Evolutionary conservation across 371 early-diverging fungal genomes (phyloP).

Genomic region (Mucor lusitanicus): DNA sequence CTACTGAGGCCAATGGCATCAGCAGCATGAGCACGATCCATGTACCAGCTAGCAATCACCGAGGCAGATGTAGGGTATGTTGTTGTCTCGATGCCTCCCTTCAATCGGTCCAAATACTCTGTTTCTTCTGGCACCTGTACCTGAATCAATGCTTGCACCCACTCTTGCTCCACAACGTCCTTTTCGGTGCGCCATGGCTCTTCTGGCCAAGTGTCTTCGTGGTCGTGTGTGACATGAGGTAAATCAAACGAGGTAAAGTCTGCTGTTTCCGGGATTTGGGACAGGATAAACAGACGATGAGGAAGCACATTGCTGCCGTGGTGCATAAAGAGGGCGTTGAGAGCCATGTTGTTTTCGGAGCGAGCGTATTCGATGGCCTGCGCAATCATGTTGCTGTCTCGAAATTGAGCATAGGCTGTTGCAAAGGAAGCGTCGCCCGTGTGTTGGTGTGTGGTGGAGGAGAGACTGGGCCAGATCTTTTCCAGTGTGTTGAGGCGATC

Average conservation of each 20-base stretch:
- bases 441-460: background rate
- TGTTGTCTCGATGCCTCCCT: slow-evolving; percentile 31
- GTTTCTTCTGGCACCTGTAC: slow-evolving; percentile 18
- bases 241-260: slow-evolving; percentile 50
- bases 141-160: slow-evolving; percentile 17
- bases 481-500: slow-evolving; percentile 68
- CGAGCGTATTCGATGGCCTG: slow-evolving; percentile 67
- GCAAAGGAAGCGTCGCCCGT: slow-evolving; percentile 21
- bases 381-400: slow-evolving; percentile 63
- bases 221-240: slow-evolving; percentile 37
- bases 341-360: slow-evolving; percentile 53
- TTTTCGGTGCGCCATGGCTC: slow-evolving; percentile 40
- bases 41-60: slow-evolving; percentile 63
- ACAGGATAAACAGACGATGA: slow-evolving; percentile 64
- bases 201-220: slow-evolving; percentile 39
- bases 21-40: slow-evolving; percentile 53
- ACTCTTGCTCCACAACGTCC: slow-evolving; percentile 27
- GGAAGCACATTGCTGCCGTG: slow-evolving; percentile 61
- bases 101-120: slow-evolving; percentile 18
- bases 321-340: slow-evolving; percentile 66
- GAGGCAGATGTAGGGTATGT: slow-evolving; percentile 49
- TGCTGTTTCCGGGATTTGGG: slow-evolving; percentile 66
- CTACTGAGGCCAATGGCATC: slow-evolving; percentile 58
- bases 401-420: slow-evolving; percentile 55
- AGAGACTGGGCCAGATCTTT: slow-evolving; percentile 48